A percentile compares a stretch with the other conserved stretches of the same genome.
Conservation (phyloP, 2,329 filamentous ascomycete genomes). For the Fusarium sp. region DNA sequence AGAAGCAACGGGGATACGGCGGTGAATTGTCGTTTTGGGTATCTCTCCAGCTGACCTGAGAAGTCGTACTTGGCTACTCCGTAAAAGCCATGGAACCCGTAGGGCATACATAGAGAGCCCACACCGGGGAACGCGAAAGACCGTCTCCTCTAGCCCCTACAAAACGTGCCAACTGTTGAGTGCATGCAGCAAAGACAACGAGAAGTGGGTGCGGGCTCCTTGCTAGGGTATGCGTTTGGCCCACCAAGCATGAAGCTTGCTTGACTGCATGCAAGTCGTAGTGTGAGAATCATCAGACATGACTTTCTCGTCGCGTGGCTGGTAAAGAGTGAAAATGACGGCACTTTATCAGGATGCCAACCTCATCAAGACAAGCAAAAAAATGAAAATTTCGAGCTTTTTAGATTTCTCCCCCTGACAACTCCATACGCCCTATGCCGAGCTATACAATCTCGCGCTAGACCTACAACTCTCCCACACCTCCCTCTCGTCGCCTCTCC, state of each 20-base stretch:
- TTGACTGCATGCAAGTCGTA: slow-evolving; percentile 4
- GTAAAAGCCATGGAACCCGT: neutral
- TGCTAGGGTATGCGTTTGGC: slow-evolving; percentile 27
- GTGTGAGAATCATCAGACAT: slow-evolving; percentile 1
- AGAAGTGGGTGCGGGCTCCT: slow-evolving; percentile 19
- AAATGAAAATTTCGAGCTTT: slow-evolving; percentile 26
- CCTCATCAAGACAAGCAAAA: slow-evolving; percentile 2
- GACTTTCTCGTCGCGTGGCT: slow-evolving; percentile 13
- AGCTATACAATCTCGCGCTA: slow-evolving; percentile 42
- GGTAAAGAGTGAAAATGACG: slow-evolving; percentile 10
- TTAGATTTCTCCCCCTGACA: slow-evolving; percentile 30
- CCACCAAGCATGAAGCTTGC: slow-evolving; percentile 24
- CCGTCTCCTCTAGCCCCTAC: slow-evolving; percentile 15
- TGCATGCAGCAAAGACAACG: slow-evolving; percentile 43
- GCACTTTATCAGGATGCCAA: slow-evolving; percentile 4
- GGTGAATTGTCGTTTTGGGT: too few species aligned
- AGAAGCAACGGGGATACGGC: too few species aligned
- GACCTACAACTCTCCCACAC: slow-evolving; percentile 16
- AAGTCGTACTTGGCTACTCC: too few species aligned
- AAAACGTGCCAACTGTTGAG: slow-evolving; percentile 42
- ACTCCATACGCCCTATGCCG: slow-evolving; percentile 37
- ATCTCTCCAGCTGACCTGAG: neutral
- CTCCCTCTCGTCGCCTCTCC: slow-evolving; percentile 6
- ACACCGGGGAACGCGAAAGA: slow-evolving; percentile 27
- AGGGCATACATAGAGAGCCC: slow-evolving; percentile 32